phyloP scores from a whole-genome alignment of 345 rosid genomes.

The Brassica nigra region DNA sequence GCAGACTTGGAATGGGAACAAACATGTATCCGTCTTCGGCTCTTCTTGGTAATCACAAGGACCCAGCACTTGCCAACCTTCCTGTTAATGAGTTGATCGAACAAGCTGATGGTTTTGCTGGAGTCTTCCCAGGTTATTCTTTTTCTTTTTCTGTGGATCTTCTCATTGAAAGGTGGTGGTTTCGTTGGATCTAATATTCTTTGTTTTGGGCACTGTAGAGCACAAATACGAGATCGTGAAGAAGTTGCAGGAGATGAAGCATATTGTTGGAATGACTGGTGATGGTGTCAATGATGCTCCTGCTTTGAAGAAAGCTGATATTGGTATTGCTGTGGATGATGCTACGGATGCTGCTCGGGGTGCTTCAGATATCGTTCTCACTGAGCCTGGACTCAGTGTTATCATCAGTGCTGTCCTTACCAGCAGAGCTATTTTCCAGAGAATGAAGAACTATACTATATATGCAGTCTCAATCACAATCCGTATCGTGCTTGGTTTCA shows the following conservation, averaged over 20 bases:
- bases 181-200: constrained; percentile 12
- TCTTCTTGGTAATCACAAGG: constrained; percentile 85
- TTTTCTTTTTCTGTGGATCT: too few species aligned
- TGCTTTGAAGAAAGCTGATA: constrained; percentile 94
- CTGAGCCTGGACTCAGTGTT: constrained; percentile 96
- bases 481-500: constrained; percentile 87
- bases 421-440: constrained; percentile 95
- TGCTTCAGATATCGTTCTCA: constrained; percentile 96
- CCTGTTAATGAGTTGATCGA: constrained; percentile 94
- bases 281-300: constrained; percentile 99
- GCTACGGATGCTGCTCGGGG: constrained; percentile 97
- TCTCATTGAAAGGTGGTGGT: not conserved
- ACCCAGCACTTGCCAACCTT: constrained; percentile 70
- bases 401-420: constrained; percentile 94
- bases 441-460: constrained; percentile 97
- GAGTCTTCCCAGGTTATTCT: constrained; percentile 83
- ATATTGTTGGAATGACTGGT: constrained; percentile 98
- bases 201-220: constrained; percentile 47
- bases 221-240: constrained; percentile 96
- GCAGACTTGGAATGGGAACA: constrained; percentile 99
- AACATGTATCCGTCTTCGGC: constrained; percentile 98
- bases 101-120: constrained; percentile 98
- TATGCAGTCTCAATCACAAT: constrained; percentile 88
- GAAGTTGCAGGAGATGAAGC: constrained; percentile 91
- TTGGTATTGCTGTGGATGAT: constrained; percentile 97